Conservation (phyloP, 2,329 filamentous ascomycete genomes). For the Tolypocladium paradoxum region DNA sequence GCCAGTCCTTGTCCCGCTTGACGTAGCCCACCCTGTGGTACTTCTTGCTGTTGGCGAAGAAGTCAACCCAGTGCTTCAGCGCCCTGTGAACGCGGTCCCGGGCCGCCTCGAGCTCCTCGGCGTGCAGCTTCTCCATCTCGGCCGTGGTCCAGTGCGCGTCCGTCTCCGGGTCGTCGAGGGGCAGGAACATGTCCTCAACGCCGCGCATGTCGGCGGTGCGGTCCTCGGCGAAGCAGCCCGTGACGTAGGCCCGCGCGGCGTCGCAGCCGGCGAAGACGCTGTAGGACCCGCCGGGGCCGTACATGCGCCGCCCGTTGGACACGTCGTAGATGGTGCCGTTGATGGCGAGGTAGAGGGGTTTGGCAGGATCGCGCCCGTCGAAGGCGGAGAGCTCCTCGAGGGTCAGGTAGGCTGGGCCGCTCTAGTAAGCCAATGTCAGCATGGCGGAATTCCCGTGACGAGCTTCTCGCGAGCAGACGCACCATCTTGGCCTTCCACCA, state of each 20-base stretch:
- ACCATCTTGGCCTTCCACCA: constrained; percentile 53
- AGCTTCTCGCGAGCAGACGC: constrained; percentile 15
- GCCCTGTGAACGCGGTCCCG: constrained; percentile 52
- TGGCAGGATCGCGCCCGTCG: constrained; percentile 63
- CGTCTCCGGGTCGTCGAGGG: constrained; percentile 49
- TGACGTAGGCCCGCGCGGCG: constrained; percentile 80
- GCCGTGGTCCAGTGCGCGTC: constrained; percentile 47
- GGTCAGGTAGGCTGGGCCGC: constrained; percentile 58
- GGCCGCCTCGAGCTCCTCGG: constrained; percentile 55
- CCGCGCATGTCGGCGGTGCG: constrained; percentile 74
- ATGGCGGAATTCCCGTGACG: neutral
- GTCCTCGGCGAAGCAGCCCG: constrained; percentile 85
- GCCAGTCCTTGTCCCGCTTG: constrained; percentile 47
- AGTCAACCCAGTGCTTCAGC: constrained; percentile 70
- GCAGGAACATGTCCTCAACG: constrained; percentile 75
- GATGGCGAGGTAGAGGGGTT: constrained; percentile 83
- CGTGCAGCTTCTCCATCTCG: constrained; percentile 41
- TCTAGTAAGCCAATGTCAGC: constrained; percentile 18
- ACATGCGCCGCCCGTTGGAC: constrained; percentile 53
- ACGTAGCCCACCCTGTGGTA: constrained; percentile 75
- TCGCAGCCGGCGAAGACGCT: constrained; percentile 78
- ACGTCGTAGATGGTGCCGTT: constrained; percentile 85
- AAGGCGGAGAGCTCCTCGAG: constrained; percentile 61
- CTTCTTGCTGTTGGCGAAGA: constrained; percentile 71
- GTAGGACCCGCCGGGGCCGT: constrained; percentile 80